phyloP scores from a whole-genome alignment of 108 stramenopile genomes.

The Fistulifera pelliculosa region DNA sequence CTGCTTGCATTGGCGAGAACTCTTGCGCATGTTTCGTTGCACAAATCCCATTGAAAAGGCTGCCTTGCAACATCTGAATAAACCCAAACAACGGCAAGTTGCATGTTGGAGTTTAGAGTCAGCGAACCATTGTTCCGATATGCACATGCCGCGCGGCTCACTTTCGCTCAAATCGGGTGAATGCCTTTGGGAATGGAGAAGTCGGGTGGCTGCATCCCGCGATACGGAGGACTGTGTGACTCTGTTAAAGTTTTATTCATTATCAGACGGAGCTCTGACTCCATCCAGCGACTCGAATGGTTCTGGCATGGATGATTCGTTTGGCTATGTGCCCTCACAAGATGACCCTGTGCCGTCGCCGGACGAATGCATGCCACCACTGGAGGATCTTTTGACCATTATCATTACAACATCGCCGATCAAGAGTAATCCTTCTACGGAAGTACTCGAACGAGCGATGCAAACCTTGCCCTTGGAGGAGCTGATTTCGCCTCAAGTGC shows the following conservation, averaged over 20 bases:
- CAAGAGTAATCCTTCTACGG: conserved; percentile 73
- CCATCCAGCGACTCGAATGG: neutral
- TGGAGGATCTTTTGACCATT: conserved; percentile 66
- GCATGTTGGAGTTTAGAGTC: conserved; percentile 50
- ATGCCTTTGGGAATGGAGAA: conserved; percentile 59
- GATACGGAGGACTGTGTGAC: conserved; percentile 6
- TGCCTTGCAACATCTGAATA: conserved; percentile 41
- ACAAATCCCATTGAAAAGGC: conserved; percentile 32
- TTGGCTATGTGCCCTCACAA: conserved; percentile 24
- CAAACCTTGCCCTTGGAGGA: conserved; percentile 60
- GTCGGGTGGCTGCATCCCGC: conserved; percentile 25
- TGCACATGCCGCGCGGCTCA: conserved; percentile 27
- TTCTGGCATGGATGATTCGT: conserved; percentile 13
- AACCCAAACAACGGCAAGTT: conserved; percentile 40
- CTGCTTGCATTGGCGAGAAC: conserved; percentile 1
- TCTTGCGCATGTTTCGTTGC: conserved; percentile 45
- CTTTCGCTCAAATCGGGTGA: conserved; percentile 39
- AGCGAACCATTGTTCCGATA: conserved; percentile 23
- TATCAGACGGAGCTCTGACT: neutral
- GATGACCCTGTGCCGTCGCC: conserved; percentile 7
- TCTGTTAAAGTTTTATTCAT: conserved; percentile 14
- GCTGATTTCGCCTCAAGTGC: conserved; percentile 65
- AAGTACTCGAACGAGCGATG: conserved; percentile 61
- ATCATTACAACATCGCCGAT: conserved; percentile 80
- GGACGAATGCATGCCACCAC: conserved; percentile 26